Percentiles rank a stretch among this genome's conserved stretches.
Conservation (phyloP, 345 rosid species). For the Jatropha curcas region DNA sequence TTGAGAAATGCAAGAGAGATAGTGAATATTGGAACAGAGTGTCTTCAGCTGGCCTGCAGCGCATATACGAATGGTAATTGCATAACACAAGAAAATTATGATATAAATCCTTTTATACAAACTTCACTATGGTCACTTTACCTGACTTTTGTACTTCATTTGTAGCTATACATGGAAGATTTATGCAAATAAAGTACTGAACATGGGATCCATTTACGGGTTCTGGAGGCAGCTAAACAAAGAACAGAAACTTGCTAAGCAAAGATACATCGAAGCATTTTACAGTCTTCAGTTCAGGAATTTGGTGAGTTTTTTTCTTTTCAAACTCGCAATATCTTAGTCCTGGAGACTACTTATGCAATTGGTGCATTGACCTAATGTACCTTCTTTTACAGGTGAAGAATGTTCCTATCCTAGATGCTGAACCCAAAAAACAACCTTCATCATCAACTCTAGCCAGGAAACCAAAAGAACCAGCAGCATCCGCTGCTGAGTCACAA, state of each 20-base stretch:
- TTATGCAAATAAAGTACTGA: conserved; percentile 63
- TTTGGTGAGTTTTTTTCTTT: conserved; percentile 47
- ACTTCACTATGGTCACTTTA: background rate
- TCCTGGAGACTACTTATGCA: no score
- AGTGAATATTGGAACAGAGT: conserved; percentile 57
- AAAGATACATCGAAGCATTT: conserved; percentile 67
- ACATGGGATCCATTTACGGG: conserved; percentile 79
- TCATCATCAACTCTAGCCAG: conserved; percentile 13
- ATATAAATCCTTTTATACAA: background rate
- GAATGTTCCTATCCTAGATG: conserved; percentile 51
- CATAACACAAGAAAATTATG: background rate
- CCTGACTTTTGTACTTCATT: background rate
- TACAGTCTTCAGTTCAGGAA: conserved; percentile 71
- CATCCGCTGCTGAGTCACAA: conserved; percentile 4
- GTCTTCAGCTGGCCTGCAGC: conserved; percentile 62
- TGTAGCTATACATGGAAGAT: conserved; percentile 94
- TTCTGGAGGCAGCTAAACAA: conserved; percentile 80
- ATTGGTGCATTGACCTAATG: background rate
- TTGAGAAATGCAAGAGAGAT: conserved; percentile 61
- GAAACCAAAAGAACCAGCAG: conserved; percentile 14
- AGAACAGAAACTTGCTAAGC: conserved; percentile 72
- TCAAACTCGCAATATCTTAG: no score
- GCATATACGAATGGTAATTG: conserved; percentile 76
- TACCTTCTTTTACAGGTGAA: conserved; percentile 38
- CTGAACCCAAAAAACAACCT: conserved; percentile 30